Evolutionary conservation across 2,329 filamentous ascomycete genomes (phyloP).

Genomic region (Parastagonospora avenae): DNA sequence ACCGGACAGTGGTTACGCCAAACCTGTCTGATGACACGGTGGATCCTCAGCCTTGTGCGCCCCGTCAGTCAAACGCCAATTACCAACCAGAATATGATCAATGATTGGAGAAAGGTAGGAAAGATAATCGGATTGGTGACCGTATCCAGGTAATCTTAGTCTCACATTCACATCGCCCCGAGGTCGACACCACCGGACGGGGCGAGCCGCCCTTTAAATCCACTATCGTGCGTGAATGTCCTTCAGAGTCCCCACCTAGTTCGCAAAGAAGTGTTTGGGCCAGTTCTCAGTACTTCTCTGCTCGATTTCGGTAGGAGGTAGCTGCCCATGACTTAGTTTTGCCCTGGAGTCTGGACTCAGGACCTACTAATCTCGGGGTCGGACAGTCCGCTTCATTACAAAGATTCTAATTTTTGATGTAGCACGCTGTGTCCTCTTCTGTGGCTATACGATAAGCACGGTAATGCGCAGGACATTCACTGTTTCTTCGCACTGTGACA

Average conservation of each 20-base stretch:
- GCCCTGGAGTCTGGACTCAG: neutral
- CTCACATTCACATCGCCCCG: conserved; percentile 2
- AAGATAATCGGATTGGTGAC: conserved; percentile 3
- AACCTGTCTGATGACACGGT: conserved; percentile 9
- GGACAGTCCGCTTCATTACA: neutral
- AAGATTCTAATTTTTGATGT: too few species aligned
- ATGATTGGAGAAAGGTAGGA: conserved; percentile 2
- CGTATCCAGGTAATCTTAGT: neutral
- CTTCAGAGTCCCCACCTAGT: neutral
- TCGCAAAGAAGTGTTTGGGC: neutral
- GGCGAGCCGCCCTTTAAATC: conserved; percentile 13
- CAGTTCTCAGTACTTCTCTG: neutral
- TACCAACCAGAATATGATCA: neutral
- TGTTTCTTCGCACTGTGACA: neutral
- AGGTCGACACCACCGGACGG: conserved; percentile 16
- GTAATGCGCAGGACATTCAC: neutral
- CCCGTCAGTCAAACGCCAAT: conserved; percentile 4
- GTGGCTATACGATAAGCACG: too few species aligned
- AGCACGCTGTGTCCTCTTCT: too few species aligned
- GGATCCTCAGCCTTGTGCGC: conserved; percentile 15
- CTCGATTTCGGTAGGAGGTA: neutral
- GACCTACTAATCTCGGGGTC: neutral
- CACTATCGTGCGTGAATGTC: conserved; percentile 5
- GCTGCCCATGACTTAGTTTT: neutral
- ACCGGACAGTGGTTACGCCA: conserved; percentile 22